phyloP scores from a whole-genome alignment of 495 filamentous ascomycete genomes.

The Neurospora sp. region DNA sequence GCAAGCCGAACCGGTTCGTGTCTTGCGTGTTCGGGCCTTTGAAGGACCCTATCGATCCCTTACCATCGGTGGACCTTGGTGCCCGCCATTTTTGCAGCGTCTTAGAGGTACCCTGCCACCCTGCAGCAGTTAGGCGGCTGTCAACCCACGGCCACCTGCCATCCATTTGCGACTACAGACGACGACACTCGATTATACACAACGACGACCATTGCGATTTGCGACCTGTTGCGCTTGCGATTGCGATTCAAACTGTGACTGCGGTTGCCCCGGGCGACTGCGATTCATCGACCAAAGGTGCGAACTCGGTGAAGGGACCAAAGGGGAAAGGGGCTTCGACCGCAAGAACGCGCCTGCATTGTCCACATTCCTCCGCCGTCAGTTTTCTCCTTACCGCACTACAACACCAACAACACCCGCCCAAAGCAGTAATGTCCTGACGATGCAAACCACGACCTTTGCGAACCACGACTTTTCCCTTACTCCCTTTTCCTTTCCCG shows the following conservation, averaged over 20 bases:
- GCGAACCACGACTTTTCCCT: conserved; percentile 28
- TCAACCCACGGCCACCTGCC: not conserved
- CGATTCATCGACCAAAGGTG: not conserved
- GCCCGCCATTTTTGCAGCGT: not conserved
- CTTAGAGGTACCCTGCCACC: not conserved
- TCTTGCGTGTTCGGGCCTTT: not conserved
- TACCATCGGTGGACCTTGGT: not conserved
- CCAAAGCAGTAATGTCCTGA: conserved; percentile 24
- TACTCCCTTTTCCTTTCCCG: conserved; percentile 25
- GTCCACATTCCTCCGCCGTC: conserved; percentile 17
- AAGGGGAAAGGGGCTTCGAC: conserved; percentile 2
- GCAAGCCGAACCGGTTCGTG: not conserved
- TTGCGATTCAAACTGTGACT: not conserved
- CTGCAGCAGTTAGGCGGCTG: not conserved
- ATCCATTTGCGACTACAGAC: not conserved
- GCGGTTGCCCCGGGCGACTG: not conserved
- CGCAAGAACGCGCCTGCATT: conserved; percentile 16
- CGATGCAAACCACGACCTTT: conserved; percentile 28
- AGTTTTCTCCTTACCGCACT: not conserved
- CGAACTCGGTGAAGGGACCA: not conserved
- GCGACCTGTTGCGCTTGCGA: not conserved
- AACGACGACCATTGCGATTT: not conserved
- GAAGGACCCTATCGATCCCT: not conserved
- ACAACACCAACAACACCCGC: not conserved
- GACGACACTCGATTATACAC: not conserved